phyloP scores from a whole-genome alignment of 2,329 filamentous ascomycete species.

The Sarocladium brachiariae region DNA sequence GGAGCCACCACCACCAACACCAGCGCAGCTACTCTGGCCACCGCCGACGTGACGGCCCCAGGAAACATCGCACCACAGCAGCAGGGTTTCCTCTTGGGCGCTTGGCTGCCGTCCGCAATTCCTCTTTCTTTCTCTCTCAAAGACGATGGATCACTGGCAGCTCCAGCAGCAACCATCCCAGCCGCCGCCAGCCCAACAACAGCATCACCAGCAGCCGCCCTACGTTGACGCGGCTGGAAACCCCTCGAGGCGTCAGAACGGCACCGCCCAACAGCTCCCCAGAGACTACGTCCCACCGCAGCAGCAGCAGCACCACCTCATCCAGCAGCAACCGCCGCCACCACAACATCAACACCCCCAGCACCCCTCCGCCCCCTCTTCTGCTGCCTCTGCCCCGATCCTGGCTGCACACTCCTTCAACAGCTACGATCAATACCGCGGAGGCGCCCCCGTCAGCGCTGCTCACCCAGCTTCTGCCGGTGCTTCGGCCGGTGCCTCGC shows the following conservation, averaged over 20 bases:
- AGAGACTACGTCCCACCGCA: slow-evolving; percentile 37
- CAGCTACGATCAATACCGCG: slow-evolving; percentile 63
- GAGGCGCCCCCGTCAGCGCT: slow-evolving; percentile 24
- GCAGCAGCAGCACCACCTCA: slow-evolving; percentile 27
- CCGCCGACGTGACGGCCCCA: background rate
- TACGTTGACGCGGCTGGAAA: slow-evolving; percentile 56
- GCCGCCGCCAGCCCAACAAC: slow-evolving; percentile 24
- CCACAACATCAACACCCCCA: background rate
- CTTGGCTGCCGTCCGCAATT: background rate
- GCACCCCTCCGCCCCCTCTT: background rate
- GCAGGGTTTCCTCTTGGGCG: slow-evolving; percentile 1
- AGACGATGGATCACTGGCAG: slow-evolving; percentile 40
- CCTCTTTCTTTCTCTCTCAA: slow-evolving; percentile 6
- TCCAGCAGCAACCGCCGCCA: slow-evolving; percentile 22
- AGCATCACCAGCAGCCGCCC: slow-evolving; percentile 44
- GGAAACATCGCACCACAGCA: slow-evolving; percentile 1
- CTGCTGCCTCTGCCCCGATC: slow-evolving; percentile 20
- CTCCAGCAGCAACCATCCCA: slow-evolving; percentile 33
- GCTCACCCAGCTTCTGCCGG: slow-evolving; percentile 26
- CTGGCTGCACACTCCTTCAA: slow-evolving; percentile 42
- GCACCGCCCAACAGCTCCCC: slow-evolving; percentile 20
- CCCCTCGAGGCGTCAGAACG: slow-evolving; percentile 59
- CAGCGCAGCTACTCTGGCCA: slow-evolving; percentile 12
- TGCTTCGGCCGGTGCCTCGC: slow-evolving; percentile 50
- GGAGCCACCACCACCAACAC: slow-evolving; percentile 10